Conservation (phyloP, 371 early-diverging fungal species). For the Blakeslea trispora region DNA sequence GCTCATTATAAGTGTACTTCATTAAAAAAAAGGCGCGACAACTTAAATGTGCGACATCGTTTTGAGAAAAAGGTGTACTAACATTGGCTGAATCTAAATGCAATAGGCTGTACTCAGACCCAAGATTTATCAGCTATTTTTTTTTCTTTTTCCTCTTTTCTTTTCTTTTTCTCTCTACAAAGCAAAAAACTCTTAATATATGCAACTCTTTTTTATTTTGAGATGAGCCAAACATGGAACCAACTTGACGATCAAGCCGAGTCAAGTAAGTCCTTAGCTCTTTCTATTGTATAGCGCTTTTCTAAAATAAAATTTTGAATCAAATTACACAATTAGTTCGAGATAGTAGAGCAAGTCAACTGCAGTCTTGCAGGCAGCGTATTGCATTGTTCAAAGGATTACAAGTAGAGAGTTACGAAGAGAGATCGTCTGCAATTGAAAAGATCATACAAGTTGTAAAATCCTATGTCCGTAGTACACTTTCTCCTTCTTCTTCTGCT, state of each 20-base stretch:
- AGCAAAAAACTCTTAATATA: background rate
- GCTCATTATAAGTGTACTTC: too few species aligned
- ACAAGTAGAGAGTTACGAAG: constrained; percentile 41
- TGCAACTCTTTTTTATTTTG: background rate
- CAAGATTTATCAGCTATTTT: too few species aligned
- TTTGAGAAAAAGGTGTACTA: too few species aligned
- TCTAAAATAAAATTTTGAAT: too few species aligned
- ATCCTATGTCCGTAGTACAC: constrained; percentile 43
- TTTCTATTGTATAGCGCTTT: background rate
- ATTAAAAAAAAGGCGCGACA: too few species aligned
- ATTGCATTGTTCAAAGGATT: constrained; percentile 50
- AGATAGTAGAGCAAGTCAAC: constrained; percentile 43
- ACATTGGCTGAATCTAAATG: too few species aligned
- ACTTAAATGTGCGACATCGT: too few species aligned
- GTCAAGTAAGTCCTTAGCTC: constrained; percentile 11
- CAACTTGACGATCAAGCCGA: constrained; percentile 16
- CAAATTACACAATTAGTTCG: constrained; percentile 20
- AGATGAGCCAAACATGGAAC: constrained; percentile 13
- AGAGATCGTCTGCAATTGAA: constrained; percentile 40
- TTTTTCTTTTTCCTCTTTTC: background rate
- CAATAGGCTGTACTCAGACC: too few species aligned
- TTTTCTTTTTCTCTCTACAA: background rate
- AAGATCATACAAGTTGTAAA: constrained; percentile 52
- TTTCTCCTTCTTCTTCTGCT: constrained; percentile 33
- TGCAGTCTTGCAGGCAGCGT: constrained; percentile 49